These are phyloP conservation scores for Cystoderma amianthinum DNA, from an alignment of 768 basidiomycete genomes.

Conservation along the genomic window DNA sequence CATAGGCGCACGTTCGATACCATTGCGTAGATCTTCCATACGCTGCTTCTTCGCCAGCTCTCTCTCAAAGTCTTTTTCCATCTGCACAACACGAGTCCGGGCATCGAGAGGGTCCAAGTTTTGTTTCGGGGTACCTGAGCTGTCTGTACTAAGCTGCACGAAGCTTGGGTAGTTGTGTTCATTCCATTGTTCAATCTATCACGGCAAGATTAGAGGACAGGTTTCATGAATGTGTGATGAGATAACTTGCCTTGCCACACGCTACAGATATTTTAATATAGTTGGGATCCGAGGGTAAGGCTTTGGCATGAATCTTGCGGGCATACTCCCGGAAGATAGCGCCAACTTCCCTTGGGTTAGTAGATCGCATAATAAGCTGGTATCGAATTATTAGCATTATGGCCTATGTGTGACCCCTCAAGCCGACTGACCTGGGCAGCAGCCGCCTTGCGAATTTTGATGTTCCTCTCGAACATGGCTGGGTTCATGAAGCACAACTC, in stretches of 20 bases:
- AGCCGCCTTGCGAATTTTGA: conserved; percentile 92
- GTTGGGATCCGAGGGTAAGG: conserved; percentile 76
- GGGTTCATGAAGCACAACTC: conserved; percentile 92
- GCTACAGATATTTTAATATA: conserved; percentile 78
- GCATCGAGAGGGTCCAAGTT: conserved; percentile 45
- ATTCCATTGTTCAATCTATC: conserved; percentile 83
- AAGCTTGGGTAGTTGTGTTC: conserved; percentile 94
- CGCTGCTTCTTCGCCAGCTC: conserved; percentile 23
- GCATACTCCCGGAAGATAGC: conserved; percentile 81
- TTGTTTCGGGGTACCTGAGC: conserved; percentile 10
- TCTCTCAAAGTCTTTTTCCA: conserved; percentile 35
- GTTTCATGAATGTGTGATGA: conserved; percentile 1
- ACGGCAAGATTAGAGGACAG: conserved; percentile 3
- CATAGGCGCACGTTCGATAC: conserved; percentile 1
- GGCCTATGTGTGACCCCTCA: background rate
- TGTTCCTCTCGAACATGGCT: conserved; percentile 75
- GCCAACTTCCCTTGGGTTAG: conserved; percentile 88
- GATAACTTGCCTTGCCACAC: conserved; percentile 75
- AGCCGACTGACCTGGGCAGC: conserved; percentile 63
- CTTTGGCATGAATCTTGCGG: conserved; percentile 77
- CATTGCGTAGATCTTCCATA: conserved; percentile 17
- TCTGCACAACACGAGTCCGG: conserved; percentile 42
- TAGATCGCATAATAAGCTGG: conserved; percentile 87
- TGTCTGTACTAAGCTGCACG: conserved; percentile 34
- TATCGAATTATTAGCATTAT: background rate